Evolutionary conservation across 2,329 filamentous ascomycete genomes (phyloP), one percentile per base, ranked within the genome.

Genomic region (Diaporthe vaccinii): DNA sequence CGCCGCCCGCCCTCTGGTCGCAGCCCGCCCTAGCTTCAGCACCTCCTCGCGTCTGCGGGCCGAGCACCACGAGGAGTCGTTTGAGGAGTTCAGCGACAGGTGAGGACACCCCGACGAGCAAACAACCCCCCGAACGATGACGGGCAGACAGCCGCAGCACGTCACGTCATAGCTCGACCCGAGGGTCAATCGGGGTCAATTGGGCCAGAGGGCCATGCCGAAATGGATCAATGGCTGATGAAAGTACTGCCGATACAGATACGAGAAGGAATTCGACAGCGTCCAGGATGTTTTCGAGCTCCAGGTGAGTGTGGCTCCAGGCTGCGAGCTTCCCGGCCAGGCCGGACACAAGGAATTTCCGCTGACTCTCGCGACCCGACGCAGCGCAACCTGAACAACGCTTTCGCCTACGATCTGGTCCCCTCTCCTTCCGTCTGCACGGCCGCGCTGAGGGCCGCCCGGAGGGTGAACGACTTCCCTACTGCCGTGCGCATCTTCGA

Each of bases 231-330:
- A 84, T 84, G 82, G 82, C 85, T 86, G 82, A 89, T 80, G 36
- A 76, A 75, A 76, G 77, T 75, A 78, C 77, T 71, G 75, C 49
- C 75, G 75, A 82, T 78, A 83, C 85, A 99, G 97, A 89, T 99
- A 98, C 84, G 97, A 99, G 92, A 98, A 98, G 92, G 97, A 99
- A 89, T 99, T 99, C 84, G 96, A 99, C 78, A 87, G 88, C 83
- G 97, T 99, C 80, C 95, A 98, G 88, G 97, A 99, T 89, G 96
- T 98, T 84, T 99, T 99, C 87, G 97, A 99, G 93, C 95, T 99
- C 84, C 96, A 98, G 95, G 96, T 98, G 92, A 84, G 90, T 84
- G 76, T 61, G 74, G 77, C 72, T 78, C 61, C 70, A 74, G 14
- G 44, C 62, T 51, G 62, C 28, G 59, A 53, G 28, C 65, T 44